Evolutionary conservation across 1,139 yeast species (phyloP), one percentile per base, ranked within the genome.

Genomic region (Taphrina deformans): DNA sequence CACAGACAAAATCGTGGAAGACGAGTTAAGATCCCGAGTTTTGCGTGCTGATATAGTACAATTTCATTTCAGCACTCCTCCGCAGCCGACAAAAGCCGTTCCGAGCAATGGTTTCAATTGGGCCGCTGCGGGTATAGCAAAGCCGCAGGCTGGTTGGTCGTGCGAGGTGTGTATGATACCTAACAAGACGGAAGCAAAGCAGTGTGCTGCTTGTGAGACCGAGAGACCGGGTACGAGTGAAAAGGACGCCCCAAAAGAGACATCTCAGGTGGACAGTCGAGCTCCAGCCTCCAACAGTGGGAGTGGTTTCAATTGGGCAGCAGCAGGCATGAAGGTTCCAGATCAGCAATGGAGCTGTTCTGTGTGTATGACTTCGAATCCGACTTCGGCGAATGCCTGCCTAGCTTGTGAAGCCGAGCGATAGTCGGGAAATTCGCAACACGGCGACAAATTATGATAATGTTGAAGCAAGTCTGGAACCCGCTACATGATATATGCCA

Each of bases 281-380:
- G 50, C 56, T 4, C n/a, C 62, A 18, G 12, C 9, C 23, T 10
- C 45, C 4, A 38, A 18, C 14, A 27, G 23, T 27, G 56, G 56
- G 10, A n/a, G 41, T n/a, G 56, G 56, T 3, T 61, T 61, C 65
- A 61, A 61, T 26, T 61, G 65, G 65, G 65, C 65, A 12, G 65
- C 65, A 26, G 65, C 59, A 5, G 65, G 65, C 1, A 41, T 61
- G 65, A 41, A 27, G 46, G 48, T n/a, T n/a, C 65, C 65, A n/a
- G 35, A 24, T 4, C 40, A 18, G 53, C 44, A 41, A 4, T 61
- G 65, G 65, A 18, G 27, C 16, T 61, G 65, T 23, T 52, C 48
- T 24, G 59, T 41, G n/a, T 61, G 65, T 24, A 61, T 61, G 65
- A 44, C 53, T 24, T 50, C 52, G 29, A 61, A 61, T 18, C 59